Conservation (phyloP, 148 eudicot species). For the Rhododendron williamsianum region DNA sequence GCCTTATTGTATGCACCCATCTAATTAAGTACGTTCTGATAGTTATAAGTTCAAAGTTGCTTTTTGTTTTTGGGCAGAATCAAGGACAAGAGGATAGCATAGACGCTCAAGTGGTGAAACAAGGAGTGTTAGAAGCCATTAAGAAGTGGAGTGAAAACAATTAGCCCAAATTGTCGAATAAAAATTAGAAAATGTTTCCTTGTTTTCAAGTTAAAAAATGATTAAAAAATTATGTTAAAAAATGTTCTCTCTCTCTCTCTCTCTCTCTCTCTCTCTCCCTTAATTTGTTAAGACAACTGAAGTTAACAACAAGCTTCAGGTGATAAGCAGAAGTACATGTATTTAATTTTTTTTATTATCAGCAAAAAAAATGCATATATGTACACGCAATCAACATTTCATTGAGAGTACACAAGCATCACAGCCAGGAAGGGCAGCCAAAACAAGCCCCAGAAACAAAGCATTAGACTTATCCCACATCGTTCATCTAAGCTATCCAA, state of each 20-base stretch:
- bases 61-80: slow-evolving; percentile 14
- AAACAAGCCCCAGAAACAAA: neutral
- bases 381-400: no score
- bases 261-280: no score
- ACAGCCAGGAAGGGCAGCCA: no score
- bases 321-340: neutral
- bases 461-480: no score
- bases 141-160: slow-evolving; percentile 49
- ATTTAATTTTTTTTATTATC: no score
- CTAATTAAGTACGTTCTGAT: no score
- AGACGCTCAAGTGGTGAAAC: slow-evolving; percentile 55
- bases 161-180: slow-evolving; percentile 16
- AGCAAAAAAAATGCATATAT: neutral
- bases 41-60: neutral
- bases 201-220: neutral
- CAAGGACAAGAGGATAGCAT: slow-evolving; percentile 48
- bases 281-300: no score
- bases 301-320: neutral
- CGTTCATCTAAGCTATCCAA: no score
- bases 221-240: neutral
- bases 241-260: neutral
- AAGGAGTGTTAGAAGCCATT: slow-evolving; percentile 60
- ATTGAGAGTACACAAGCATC: no score
- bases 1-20: neutral
- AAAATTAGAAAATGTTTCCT: neutral